Evolutionary conservation across 345 rosid species (phyloP).

Genomic region (Draba incana): DNA sequence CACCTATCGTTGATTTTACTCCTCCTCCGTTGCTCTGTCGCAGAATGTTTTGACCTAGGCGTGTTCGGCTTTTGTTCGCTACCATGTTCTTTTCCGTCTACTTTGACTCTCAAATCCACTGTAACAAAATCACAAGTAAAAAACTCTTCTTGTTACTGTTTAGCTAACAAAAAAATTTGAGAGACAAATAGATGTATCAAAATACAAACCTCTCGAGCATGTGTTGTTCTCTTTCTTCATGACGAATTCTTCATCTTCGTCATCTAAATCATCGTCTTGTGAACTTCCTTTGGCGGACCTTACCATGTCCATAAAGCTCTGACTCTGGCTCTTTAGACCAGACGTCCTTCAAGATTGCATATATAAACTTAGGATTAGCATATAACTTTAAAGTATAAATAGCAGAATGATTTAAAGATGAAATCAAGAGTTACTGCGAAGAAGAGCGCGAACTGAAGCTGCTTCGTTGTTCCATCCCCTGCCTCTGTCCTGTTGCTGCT

Average conservation of each 20-base stretch:
- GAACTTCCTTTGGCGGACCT: slow-evolving; percentile 60
- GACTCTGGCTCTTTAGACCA: slow-evolving; percentile 61
- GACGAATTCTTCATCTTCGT: slow-evolving; percentile 55
- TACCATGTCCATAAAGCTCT: slow-evolving; percentile 86
- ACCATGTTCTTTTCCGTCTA: slow-evolving; percentile 54
- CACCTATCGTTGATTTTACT: slow-evolving; percentile 92
- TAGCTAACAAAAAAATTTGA: background rate
- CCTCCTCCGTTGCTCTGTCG: slow-evolving; percentile 91
- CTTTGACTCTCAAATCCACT: slow-evolving; percentile 65
- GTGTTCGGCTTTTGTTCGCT: slow-evolving; percentile 71
- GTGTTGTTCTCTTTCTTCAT: slow-evolving; percentile 58
- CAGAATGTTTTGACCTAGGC: slow-evolving; percentile 91
- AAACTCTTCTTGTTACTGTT: background rate
- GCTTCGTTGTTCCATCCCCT: slow-evolving; percentile 51
- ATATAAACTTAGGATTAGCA: background rate
- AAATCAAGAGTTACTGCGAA: slow-evolving; percentile 53
- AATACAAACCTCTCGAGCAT: slow-evolving; percentile 49
- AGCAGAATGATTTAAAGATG: background rate
- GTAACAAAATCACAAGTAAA: slow-evolving; percentile 2
- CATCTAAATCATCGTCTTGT: slow-evolving; percentile 62
- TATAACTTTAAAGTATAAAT: background rate
- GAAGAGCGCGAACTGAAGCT: slow-evolving; percentile 65
- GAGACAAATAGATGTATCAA: background rate
- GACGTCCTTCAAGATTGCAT: slow-evolving; percentile 48
- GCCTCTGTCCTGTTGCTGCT: slow-evolving; percentile 50